Conservation (phyloP, 176 grass and related monocot species). For the Microstegium vimineum region DNA sequence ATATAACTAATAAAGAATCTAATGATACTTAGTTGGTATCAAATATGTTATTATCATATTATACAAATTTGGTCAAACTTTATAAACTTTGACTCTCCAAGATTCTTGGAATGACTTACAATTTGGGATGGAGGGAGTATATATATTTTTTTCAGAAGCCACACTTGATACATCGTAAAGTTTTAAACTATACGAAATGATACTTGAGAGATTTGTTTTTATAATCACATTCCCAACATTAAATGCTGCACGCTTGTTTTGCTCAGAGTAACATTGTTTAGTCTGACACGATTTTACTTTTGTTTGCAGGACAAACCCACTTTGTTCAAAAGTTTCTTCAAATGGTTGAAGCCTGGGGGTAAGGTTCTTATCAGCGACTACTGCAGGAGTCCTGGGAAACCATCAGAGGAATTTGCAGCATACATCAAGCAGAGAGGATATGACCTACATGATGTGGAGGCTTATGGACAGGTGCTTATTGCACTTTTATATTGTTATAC, state of each 20-base stretch:
- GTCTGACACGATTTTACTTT: not conserved
- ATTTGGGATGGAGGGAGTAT: too few relatives aligned
- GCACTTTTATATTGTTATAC: not conserved
- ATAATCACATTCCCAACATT: not conserved
- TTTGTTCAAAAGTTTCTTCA: slow-evolving; percentile 73
- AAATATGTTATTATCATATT: too few relatives aligned
- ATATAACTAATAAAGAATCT: too few relatives aligned
- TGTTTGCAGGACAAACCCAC: slow-evolving; percentile 79
- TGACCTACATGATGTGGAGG: slow-evolving; percentile 76
- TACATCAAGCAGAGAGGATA: slow-evolving; percentile 97
- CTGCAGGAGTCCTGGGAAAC: slow-evolving; percentile 64
- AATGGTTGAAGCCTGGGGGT: slow-evolving; percentile 92
- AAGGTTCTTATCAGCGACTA: slow-evolving; percentile 96
- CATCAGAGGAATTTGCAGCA: slow-evolving; percentile 70
- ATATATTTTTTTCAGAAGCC: not conserved
- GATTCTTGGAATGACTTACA: too few relatives aligned
- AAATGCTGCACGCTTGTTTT: not conserved
- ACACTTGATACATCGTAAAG: not conserved
- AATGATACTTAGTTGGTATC: too few relatives aligned
- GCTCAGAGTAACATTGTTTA: not conserved
- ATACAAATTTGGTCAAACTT: too few relatives aligned
- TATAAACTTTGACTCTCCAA: too few relatives aligned
- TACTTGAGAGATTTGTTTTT: not conserved
- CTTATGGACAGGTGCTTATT: slow-evolving; percentile 78
- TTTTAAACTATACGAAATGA: not conserved